Base-by-base conservation (phyloP, 768 basidiomycete genomes). In the Mrakia blollopis region DNA sequence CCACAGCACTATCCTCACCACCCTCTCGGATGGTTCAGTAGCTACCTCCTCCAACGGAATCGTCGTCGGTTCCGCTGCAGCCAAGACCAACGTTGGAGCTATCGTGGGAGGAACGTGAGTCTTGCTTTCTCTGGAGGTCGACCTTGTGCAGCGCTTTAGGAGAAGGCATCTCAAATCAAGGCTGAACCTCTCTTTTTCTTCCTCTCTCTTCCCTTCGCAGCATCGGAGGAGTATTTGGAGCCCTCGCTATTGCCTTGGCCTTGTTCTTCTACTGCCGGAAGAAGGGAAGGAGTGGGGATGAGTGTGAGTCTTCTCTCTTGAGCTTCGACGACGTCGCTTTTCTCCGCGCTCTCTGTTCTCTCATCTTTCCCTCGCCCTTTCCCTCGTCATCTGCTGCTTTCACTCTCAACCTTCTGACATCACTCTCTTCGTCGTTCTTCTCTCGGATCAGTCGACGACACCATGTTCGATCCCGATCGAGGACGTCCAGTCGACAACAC, bases 41-140 rank as follows among this genome's bases (percentile, higher is more conserved):
- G 30, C 39, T 47, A 50, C 73, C 23, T 11, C 21, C 1, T n/a
- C 63, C 18, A 47, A 54, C 5, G 30, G 28, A 10, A 35, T 74
- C 23, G 11, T 57, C 32, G 54, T 60, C 32, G 18, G n/a, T 25
- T 23, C 16, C 2, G 54, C 21, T 60, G 4, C 41, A 30, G 65
- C 61, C 9, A 74, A 73, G 65, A 69, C 73, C 52, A 74, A 78
- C 69, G 28, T 78, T 30, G 77, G 77, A 8, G 77, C 77, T 32
- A 78, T 78, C 67, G 77, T 75, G 23, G 77, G 77, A n/a, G 77
- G 77, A 70, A 69, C 67, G 77, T 78, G 39, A 50, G 76, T 67
- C 50, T 14, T 50, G 14, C 35, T n/a, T 39, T n/a, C 67, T 16
- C 25, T n/a, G 57, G n/a, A n/a, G n/a, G 25, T 41, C 28, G 39